Conservation (phyloP, 1,284 basidiomycete species). For the Puccinia hordei region DNA sequence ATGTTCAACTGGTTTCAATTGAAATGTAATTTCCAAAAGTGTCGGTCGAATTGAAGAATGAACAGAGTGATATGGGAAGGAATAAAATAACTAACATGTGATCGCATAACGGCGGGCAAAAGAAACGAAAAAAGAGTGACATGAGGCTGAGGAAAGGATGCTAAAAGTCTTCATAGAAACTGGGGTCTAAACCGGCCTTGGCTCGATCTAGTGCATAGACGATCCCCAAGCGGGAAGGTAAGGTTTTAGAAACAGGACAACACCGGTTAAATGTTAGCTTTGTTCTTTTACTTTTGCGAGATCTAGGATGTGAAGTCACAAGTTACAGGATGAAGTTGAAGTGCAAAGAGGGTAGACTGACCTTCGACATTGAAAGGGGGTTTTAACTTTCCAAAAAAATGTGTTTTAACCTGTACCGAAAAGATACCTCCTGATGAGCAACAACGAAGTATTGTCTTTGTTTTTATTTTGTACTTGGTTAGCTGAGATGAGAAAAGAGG, state of each 20-base stretch:
- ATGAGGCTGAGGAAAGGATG: background rate
- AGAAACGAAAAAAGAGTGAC: background rate
- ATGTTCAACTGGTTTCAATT: too few relatives aligned
- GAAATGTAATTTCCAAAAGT: too few relatives aligned
- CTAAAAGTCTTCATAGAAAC: conserved; percentile 58
- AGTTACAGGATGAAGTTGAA: background rate
- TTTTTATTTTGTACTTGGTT: background rate
- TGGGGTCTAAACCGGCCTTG: conserved; percentile 57
- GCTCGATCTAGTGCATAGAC: conserved; percentile 53
- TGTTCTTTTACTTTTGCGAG: background rate
- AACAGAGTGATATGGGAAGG: too few relatives aligned
- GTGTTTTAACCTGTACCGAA: conserved; percentile 49
- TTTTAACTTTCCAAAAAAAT: conserved; percentile 59
- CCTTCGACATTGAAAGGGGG: conserved; percentile 57
- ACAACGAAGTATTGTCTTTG: background rate
- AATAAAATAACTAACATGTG: too few relatives aligned
- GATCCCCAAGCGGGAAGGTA: background rate
- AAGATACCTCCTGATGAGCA: too few relatives aligned
- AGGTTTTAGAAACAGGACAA: background rate
- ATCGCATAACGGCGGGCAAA: background rate
- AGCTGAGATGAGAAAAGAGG: background rate
- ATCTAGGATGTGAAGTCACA: background rate
- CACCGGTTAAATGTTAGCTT: background rate
- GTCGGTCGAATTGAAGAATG: too few relatives aligned
- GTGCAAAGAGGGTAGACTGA: background rate